Base-by-base conservation (phyloP, 192 early-diverging fungal genomes). In the Backusella tuberculispora region DNA sequence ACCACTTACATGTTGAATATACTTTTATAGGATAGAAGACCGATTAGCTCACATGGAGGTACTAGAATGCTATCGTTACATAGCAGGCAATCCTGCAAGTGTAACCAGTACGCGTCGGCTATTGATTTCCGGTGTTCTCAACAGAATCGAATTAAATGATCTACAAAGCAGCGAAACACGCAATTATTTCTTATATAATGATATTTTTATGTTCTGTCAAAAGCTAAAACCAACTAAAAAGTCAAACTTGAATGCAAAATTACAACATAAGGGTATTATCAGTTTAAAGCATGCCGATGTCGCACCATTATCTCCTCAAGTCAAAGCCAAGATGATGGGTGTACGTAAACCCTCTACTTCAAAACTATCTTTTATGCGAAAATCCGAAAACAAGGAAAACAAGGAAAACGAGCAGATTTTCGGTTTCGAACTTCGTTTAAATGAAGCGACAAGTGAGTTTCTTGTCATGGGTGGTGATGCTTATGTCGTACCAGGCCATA, bases 121-220 rank as follows among this genome's bases (percentile, higher is more conserved):
- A 14, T 60, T 60, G 4, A 8, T 72, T 14, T 21, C 45, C 37
- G 41, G 71, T 14, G 19, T 40, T 42, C 24, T 72, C 15, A 53
- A 6, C 24, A 29, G 37, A 19, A 19, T 56, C 6, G 50, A 72
- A 19, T n/a, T 60, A 8, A 40, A 21, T 9, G 71, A 72, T 5
- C 19, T 53, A 26, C 47, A 53, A 56, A 14, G 41, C 40, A 0
- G 19, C 56, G 71, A 72, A 50, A 34, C 21, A 24, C 26, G 71
- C 4, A 29, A 37, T 6, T 72, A 72, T 26, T 17, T 72, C 1
- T 43, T 72, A n/a, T 72, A 63, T 40, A 72, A 72, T 12, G 71
- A 72, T 14, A 43, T 72, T 3, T 53, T 72, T 38, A 15, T 72
- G 29, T 26, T 26, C 21, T 60, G 71, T 29, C 48, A 53, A 41